Evolutionary conservation across 371 early-diverging fungal species (phyloP).

Genomic region (Umbelopsis sp.): DNA sequence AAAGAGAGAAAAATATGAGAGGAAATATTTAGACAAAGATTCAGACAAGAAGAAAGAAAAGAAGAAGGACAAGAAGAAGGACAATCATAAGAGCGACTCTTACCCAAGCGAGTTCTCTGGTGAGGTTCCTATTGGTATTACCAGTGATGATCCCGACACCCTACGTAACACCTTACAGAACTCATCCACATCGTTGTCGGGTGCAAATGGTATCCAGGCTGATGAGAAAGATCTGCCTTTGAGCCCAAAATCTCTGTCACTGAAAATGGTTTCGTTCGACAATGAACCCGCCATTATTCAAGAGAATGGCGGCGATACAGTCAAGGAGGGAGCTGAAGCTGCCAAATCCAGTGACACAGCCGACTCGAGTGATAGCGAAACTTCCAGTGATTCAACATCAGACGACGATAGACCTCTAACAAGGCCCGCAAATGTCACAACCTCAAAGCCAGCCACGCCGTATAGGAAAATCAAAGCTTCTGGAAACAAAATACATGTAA

Average conservation of each 20-base stretch:
- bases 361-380: not conserved
- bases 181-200: not conserved
- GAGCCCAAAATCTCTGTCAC: not conserved
- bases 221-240: not conserved
- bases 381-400: not conserved
- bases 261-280: not conserved
- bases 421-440: not conserved
- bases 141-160: constrained; percentile 37
- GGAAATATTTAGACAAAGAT: not conserved
- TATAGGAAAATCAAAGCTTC: constrained; percentile 35
- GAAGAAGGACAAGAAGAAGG: constrained; percentile 25
- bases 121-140: constrained; percentile 15
- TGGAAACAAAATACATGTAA: constrained; percentile 57
- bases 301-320: no score
- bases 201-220: not conserved
- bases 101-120: not conserved
- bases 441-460: not conserved
- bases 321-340: not conserved
- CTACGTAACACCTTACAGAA: constrained; percentile 42
- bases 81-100: constrained; percentile 18
- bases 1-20: constrained; percentile 32
- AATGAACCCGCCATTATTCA: constrained; percentile 1
- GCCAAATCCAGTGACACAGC: not conserved
- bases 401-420: constrained; percentile 5
- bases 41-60: constrained; percentile 23